A percentile compares a stretch with the other conserved stretches of the same genome.
These are phyloP conservation scores for Sarocladium kiliense DNA, from an alignment of 2,329 filamentous ascomycete genomes.

Conservation along the genomic window DNA sequence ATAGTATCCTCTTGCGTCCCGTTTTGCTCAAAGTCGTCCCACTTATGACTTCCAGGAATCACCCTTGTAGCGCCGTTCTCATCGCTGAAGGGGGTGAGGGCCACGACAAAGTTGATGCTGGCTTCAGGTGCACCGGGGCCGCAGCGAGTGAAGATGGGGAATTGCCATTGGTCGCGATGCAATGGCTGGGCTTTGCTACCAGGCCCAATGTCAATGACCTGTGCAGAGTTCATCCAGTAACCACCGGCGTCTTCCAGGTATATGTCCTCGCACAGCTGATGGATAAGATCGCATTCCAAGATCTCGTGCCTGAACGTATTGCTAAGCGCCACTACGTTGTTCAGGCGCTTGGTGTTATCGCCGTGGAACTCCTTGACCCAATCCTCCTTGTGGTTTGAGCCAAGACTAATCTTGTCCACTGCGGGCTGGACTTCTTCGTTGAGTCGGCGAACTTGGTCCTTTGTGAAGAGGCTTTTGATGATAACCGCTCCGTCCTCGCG, in stretches of 20 bases:
- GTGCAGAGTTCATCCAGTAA: conserved; percentile 22
- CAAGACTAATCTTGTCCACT: not conserved
- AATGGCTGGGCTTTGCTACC: conserved; percentile 19
- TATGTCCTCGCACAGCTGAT: conserved; percentile 13
- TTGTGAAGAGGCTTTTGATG: conserved; percentile 7
- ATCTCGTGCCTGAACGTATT: conserved; percentile 21
- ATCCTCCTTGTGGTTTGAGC: conserved; percentile 8
- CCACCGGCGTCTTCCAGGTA: conserved; percentile 20
- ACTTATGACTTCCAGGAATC: conserved; percentile 18
- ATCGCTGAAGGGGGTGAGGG: conserved; percentile 13
- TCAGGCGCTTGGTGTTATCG: conserved; percentile 20
- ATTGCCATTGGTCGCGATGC: conserved; percentile 18
- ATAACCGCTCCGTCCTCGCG: conserved; percentile 8
- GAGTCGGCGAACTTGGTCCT: conserved; percentile 6
- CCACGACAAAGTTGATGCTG: conserved; percentile 16
- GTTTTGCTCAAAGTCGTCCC: conserved; percentile 17
- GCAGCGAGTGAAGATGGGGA: conserved; percentile 10
- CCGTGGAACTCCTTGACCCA: conserved; percentile 14
- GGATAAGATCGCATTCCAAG: conserved; percentile 22
- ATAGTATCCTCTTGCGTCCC: conserved; percentile 15
- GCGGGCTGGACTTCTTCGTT: conserved; percentile 7
- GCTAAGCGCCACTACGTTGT: conserved; percentile 18
- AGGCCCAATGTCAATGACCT: conserved; percentile 19
- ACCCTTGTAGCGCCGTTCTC: conserved; percentile 17
- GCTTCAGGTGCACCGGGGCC: conserved; percentile 13